Percentiles rank a stretch among this genome's conserved stretches.
phyloP scores from a whole-genome alignment of 352 stramenopile species.

The Globisporangium heterothallicum region DNA sequence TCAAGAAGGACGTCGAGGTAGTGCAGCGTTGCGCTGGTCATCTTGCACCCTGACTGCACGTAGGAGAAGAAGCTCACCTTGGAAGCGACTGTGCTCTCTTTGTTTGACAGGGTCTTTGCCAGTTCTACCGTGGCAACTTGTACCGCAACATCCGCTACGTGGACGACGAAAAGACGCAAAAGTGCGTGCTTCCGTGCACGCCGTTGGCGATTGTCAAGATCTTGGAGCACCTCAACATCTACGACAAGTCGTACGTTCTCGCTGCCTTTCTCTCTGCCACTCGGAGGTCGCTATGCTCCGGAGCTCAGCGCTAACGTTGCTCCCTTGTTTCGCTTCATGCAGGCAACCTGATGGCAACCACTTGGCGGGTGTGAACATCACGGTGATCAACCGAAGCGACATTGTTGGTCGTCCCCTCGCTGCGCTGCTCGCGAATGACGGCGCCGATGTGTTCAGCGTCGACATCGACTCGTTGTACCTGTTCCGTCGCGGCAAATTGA shows the following conservation, averaged over 20 bases:
- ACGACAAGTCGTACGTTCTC: conserved; percentile 58
- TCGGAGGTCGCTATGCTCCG: neutral
- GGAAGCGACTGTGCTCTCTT: too few species aligned
- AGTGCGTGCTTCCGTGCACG: conserved; percentile 97
- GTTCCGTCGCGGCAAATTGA: conserved; percentile 90
- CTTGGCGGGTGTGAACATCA: conserved; percentile 86
- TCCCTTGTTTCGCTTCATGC: conserved; percentile 1
- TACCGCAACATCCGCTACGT: conserved; percentile 97
- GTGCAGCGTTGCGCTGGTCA: too few species aligned
- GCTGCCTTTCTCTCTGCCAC: too few species aligned
- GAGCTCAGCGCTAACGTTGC: neutral
- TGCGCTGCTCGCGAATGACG: conserved; percentile 94
- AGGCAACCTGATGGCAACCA: conserved; percentile 47
- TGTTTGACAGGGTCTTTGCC: conserved; percentile 69
- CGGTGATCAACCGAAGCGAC: conserved; percentile 97
- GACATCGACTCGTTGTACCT: conserved; percentile 96
- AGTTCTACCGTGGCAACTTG: conserved; percentile 95
- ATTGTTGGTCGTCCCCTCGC: conserved; percentile 94
- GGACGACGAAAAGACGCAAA: conserved; percentile 86
- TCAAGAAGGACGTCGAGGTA: conserved; percentile 96
- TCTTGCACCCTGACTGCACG: too few species aligned
- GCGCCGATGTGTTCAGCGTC: conserved; percentile 93
- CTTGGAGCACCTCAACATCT: conserved; percentile 88
- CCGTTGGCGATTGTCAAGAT: conserved; percentile 95
- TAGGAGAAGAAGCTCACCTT: too few species aligned